These are phyloP conservation scores for Schizonepeta tenuifolia DNA, from an alignment of 257 asterid species.

Conservation along the genomic window DNA sequence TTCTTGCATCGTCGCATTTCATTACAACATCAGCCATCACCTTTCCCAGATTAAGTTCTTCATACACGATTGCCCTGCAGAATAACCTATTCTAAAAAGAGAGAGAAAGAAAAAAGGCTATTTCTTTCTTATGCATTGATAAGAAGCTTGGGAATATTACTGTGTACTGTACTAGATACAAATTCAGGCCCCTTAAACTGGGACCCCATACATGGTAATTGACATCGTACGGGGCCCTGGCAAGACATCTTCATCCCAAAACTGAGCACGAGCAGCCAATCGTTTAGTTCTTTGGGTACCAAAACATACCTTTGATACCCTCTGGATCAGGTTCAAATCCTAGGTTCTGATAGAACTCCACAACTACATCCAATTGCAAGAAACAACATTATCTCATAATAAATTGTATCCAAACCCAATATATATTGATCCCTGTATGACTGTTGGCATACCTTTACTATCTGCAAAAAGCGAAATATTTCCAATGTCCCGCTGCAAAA, in stretches of 20 bases:
- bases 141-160: neutral
- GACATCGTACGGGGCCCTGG: conserved; percentile 18
- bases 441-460: conserved; percentile 66
- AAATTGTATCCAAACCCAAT: neutral
- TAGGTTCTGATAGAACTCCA: conserved; percentile 82
- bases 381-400: conserved; percentile 4
- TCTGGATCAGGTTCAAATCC: conserved; percentile 94
- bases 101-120: neutral
- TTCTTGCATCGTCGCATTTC: neutral
- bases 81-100: neutral
- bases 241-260: neutral
- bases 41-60: neutral
- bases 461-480: conserved; percentile 94
- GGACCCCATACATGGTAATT: neutral
- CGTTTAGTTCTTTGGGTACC: conserved; percentile 81
- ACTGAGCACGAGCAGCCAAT: conserved; percentile 13
- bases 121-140: conserved; percentile 13
- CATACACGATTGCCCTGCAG: neutral
- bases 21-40: neutral
- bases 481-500: conserved; percentile 88
- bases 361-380: conserved; percentile 60
- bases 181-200: conserved; percentile 16
- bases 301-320: conserved; percentile 99
- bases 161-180: conserved; percentile 12
- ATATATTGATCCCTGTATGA: neutral